Base-by-base conservation (phyloP, 225 moss, liverwort and hornwort species). In the Physcomitrellopsis africana region DNA sequence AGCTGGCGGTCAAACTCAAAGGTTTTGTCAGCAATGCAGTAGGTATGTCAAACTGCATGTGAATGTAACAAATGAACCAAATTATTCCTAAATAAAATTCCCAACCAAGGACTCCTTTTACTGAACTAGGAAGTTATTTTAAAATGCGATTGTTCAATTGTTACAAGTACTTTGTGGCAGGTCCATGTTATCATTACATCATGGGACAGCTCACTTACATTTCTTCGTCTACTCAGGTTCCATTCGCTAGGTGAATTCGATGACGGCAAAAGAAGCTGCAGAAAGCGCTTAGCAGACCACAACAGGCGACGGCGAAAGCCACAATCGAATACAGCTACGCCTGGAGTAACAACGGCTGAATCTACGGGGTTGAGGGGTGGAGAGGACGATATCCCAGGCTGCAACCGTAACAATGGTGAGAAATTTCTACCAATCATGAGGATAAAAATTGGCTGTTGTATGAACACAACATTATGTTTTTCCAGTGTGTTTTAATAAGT, bases 21-120 rank as follows among this genome's bases (percentile, higher is more conserved):
- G 96, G 22, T 96, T 96, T 74, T 96, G 96, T 63, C 96, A 96
- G 75, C 96, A 96, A 67, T 96, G 96, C 77, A 96, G 96, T 86
- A 90, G 96, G 96, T 92, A 72, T 32, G 32, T 41, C 61, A 53
- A 23, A 44, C 9, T 15, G 29, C 29, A 29, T 29, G 29, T 29
- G 29, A 29, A 29, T 29, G 29, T 29, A 29, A 4, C 29, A 29
- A 29, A 1, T 29, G 29, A 29, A 29, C 29, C 29, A 29, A 29
- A 2, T 4, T 29, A 29, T 29, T 29, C 29, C 4, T 29, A 1
- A 29, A 29, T 29, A 29, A 29, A 29, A 29, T 29, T 29, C 29
- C 29, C 4, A 29, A 29, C 29, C 4, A 2, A 29, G 29, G 29
- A 29, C 29, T 29, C 29, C 29, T 29, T 29, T n/a, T n/a, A n/a